Base-by-base conservation (phyloP, 192 early-diverging fungal genomes). In the Diversispora epigaea region DNA sequence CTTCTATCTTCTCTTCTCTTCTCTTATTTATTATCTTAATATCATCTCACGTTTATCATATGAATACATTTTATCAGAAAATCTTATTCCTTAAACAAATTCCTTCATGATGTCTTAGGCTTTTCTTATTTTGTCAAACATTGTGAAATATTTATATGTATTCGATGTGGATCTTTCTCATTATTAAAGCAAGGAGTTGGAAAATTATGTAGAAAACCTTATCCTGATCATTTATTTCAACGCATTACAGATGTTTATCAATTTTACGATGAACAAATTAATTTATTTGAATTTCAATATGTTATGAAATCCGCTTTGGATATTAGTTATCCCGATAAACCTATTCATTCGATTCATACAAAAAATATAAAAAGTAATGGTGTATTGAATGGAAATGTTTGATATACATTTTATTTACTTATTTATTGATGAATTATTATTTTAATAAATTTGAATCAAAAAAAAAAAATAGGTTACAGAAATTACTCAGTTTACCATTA, bases 311-410 rank as follows among this genome's bases (percentile, higher is more conserved):
- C 61, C 6, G 61, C 61, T 43, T 43, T 63, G 17, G 40, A 63
- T 63, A 63, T 63, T 43, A 17, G 39, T 63, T 63, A 63, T 17
- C 61, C 61, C n/a, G 61, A 63, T 63, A 63, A 40, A 63, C 61
- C 61, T n/a, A 40, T 63, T 14, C 41, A 63, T 63, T 32, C 25
- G 25, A 32, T 32, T 32, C 25, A 32, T 32, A 32, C 2, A 2
- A 32, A 32, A 32, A 32, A 32, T 32, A 32, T 32, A 32, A 32
- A 32, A 32, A 32, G 25, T 32, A 32, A 32, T 32, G 25, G 25
- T 2, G 0, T 32, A 32, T 32, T 32, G 25, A 32, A 32, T 32
- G 2, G 25, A 32, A 0, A 32, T 32, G 2, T 32, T 32, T 32
- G 2, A 32, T 32, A 32, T 32, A 32, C 25, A 32, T 32, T 32